Evolutionary conservation across 768 basidiomycete species (phyloP), one percentile per base, ranked within the genome.

Genomic region (Mrakia frigida): DNA sequence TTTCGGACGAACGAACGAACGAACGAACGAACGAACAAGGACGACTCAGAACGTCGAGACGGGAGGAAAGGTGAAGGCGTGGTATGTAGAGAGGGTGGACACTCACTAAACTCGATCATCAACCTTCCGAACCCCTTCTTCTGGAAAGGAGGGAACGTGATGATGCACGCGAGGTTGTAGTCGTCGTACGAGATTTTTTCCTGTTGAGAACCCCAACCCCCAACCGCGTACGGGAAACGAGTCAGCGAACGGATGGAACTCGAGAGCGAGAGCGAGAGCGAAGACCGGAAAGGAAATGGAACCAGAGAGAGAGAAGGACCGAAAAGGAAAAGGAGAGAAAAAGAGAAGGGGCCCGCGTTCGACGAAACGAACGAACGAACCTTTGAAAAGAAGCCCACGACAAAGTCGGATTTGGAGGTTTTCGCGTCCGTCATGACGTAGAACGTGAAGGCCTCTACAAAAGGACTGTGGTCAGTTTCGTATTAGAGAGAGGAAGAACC

Each of bases 181-280:
- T 96, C 92, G 80, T 99, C 97, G 79, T 94, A 96, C 1, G 95
- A 96, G 43, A 91, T 82, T 82, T 98, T 98, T 84, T 99, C 97
- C 92, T 91, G 81, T 10, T n/a, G n/a, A n/a, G n/a, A n/a, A n/a
- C n/a, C n/a, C n/a, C 9, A 41, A 11, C n/a, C 6, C 13, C 31
- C 31, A 41, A 53, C n/a, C n/a, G n/a, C n/a, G n/a, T n/a, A n/a
- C n/a, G n/a, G n/a, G n/a, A n/a, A n/a, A n/a, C n/a, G n/a, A n/a
- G n/a, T n/a, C n/a, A n/a, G n/a, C n/a, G n/a, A n/a, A n/a, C n/a
- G n/a, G 59, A 7, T 21, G n/a, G 56, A 69, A 50, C 56, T 74
- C n/a, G 37, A 59, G n/a, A 61, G 25, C 28, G 67, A 5, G 23
- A 69, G 65, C 7, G 56, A 46, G 63, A n/a, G n/a, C n/a, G 60